Evolutionary conservation across 2,329 filamentous ascomycete species (phyloP).

Genomic region (Fusarium nygamai): DNA sequence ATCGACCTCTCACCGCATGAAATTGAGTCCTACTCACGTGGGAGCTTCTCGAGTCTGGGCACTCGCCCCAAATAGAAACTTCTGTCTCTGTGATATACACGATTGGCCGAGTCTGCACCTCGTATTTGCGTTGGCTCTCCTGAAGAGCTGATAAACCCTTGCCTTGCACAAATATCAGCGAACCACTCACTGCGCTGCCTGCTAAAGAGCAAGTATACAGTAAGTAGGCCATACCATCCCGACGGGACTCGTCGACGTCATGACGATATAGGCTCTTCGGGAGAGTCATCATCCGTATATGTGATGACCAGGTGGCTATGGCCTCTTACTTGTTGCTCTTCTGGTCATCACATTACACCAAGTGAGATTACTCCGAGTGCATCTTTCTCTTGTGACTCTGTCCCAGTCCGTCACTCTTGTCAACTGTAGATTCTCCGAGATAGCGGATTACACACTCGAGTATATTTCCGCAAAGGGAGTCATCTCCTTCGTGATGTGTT

Average conservation of each 20-base stretch:
- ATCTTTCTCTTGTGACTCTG: not conserved
- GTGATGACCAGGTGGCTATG: not conserved
- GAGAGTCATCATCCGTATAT: not conserved
- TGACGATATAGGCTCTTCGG: not conserved
- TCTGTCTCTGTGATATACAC: not conserved
- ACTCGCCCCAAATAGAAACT: conserved; percentile 30
- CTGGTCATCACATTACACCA: conserved; percentile 19
- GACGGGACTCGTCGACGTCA: conserved; percentile 16
- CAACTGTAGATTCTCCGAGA: conserved; percentile 4
- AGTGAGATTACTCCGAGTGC: conserved; percentile 23
- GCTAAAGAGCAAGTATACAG: conserved; percentile 7
- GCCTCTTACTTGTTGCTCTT: not conserved
- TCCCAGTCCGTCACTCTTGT: not conserved
- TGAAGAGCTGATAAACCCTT: conserved; percentile 9
- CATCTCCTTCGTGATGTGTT: conserved; percentile 27
- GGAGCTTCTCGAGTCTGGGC: conserved; percentile 25
- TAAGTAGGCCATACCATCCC: not conserved
- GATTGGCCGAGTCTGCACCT: conserved; percentile 30
- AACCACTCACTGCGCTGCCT: conserved; percentile 1
- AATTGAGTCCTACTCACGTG: conserved; percentile 34
- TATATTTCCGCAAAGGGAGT: conserved; percentile 29
- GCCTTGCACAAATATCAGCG: not conserved
- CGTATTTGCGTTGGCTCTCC: conserved; percentile 21
- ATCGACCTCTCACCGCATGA: conserved; percentile 38
- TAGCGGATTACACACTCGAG: conserved; percentile 24